Percentiles rank a stretch among this genome's conserved stretches.
Evolutionary conservation across 495 filamentous ascomycete genomes (phyloP).

Genomic region (Paragyromitra xinjiangensis): DNA sequence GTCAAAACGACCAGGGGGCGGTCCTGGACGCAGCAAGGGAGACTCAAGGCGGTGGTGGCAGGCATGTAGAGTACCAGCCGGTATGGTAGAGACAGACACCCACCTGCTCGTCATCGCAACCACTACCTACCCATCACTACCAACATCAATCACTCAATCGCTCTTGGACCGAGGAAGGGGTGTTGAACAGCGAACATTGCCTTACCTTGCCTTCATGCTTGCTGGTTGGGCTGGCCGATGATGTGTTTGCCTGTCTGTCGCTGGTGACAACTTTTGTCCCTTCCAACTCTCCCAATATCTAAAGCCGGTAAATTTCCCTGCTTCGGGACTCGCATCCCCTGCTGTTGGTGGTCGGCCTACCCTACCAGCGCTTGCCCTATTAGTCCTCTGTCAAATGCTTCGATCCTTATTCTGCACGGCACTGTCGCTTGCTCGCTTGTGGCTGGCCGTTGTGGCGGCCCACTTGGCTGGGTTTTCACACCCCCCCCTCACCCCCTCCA

Average conservation of each 20-base stretch:
- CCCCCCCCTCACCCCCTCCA: slow-evolving; percentile 1
- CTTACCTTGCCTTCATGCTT: slow-evolving; percentile 32
- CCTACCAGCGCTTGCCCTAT: slow-evolving; percentile 13
- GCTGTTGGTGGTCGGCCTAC: slow-evolving; percentile 18
- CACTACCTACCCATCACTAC: background rate
- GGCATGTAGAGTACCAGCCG: slow-evolving; percentile 27
- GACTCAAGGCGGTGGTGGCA: background rate
- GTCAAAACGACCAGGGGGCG: background rate
- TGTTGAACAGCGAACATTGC: slow-evolving; percentile 42
- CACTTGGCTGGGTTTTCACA: slow-evolving; percentile 17
- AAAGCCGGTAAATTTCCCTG: slow-evolving; percentile 42
- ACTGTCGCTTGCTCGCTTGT: slow-evolving; percentile 42
- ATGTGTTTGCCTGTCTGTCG: slow-evolving; percentile 53
- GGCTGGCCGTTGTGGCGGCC: slow-evolving; percentile 51
- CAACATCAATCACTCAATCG: background rate
- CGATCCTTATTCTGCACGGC: slow-evolving; percentile 16
- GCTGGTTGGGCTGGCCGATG: slow-evolving; percentile 45
- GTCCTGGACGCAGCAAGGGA: slow-evolving; percentile 28
- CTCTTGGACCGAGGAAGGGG: background rate
- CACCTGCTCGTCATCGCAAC: slow-evolving; percentile 36
- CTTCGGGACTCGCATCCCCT: slow-evolving; percentile 38
- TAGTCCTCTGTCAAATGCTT: slow-evolving; percentile 19
- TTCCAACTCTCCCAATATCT: slow-evolving; percentile 26
- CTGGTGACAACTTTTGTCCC: slow-evolving; percentile 12
- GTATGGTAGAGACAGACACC: slow-evolving; percentile 21